Evolutionary conservation across 1,139 yeast species (phyloP).

Genomic region (Tardiomyces blankii): DNA sequence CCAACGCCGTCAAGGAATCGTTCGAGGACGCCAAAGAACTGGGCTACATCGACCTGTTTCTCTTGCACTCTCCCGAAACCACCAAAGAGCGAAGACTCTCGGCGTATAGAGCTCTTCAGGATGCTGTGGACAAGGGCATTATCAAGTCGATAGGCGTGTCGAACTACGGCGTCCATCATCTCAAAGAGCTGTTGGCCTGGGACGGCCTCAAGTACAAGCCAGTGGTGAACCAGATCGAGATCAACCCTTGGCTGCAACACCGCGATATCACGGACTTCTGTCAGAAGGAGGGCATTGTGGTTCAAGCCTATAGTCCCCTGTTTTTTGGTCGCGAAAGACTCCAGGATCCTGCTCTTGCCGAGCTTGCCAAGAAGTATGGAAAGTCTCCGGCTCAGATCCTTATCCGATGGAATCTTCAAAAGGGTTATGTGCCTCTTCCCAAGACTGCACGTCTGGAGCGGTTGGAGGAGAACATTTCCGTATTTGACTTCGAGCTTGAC

Average conservation of each 20-base stretch:
- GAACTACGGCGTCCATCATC: slow-evolving; percentile 52
- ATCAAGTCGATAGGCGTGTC: slow-evolving; percentile 47
- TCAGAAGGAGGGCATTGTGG: slow-evolving; percentile 7
- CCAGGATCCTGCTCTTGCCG: slow-evolving; percentile 24
- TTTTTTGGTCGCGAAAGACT: slow-evolving; percentile 23
- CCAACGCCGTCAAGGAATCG: slow-evolving; percentile 21
- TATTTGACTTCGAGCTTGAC: slow-evolving; percentile 37
- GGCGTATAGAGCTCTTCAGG: slow-evolving; percentile 36
- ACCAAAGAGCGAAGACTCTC: slow-evolving; percentile 29
- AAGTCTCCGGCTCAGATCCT: slow-evolving; percentile 39
- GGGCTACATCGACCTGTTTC: slow-evolving; percentile 33
- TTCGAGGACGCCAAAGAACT: slow-evolving; percentile 33
- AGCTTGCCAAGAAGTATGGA: slow-evolving; percentile 42
- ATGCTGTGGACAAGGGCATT: slow-evolving; percentile 22
- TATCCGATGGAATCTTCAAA: slow-evolving; percentile 58
- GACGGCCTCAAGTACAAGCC: slow-evolving; percentile 42
- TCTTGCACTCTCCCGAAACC: slow-evolving; percentile 33
- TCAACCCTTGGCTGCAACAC: slow-evolving; percentile 44
- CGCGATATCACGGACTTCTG: slow-evolving; percentile 10
- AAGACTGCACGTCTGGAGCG: slow-evolving; percentile 55
- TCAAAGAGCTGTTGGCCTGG: slow-evolving; percentile 48
- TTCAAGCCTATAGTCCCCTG: slow-evolving; percentile 12
- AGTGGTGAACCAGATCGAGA: slow-evolving; percentile 38
- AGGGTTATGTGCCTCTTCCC: slow-evolving; percentile 59
- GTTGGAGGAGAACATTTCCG: slow-evolving; percentile 15